A percentile compares a stretch with the other conserved stretches of the same genome.
Conservation (phyloP, 2,329 filamentous ascomycete genomes). For the Trichoderma arundinaceum region DNA sequence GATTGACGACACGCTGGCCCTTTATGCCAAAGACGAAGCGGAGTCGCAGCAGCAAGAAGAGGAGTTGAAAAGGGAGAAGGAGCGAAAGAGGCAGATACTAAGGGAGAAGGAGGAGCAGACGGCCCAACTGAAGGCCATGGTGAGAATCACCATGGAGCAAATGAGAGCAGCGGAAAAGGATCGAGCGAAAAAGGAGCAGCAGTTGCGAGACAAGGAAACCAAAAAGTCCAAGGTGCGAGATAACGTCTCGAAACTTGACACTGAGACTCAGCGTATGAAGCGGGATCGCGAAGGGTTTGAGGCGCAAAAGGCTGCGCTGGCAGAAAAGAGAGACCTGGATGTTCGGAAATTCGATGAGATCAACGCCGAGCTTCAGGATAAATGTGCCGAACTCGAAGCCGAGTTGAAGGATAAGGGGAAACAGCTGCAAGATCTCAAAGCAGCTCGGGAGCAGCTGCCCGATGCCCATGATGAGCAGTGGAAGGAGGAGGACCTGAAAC, state of each 20-base stretch:
- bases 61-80: slow-evolving; percentile 76
- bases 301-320: slow-evolving; percentile 57
- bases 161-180: slow-evolving; percentile 82
- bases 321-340: slow-evolving; percentile 58
- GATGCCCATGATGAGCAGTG: slow-evolving; percentile 65
- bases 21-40: slow-evolving; percentile 73
- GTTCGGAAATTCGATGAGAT: slow-evolving; percentile 59
- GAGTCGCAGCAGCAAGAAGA: slow-evolving; percentile 70
- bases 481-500: slow-evolving; percentile 56
- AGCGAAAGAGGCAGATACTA: slow-evolving; percentile 75
- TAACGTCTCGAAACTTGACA: slow-evolving; percentile 71
- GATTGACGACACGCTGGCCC: slow-evolving; percentile 75
- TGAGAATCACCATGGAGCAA: slow-evolving; percentile 77
- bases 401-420: slow-evolving; percentile 71
- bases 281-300: slow-evolving; percentile 61
- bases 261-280: slow-evolving; percentile 65
- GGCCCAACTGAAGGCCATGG: slow-evolving; percentile 79
- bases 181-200: slow-evolving; percentile 76
- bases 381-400: slow-evolving; percentile 69
- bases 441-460: slow-evolving; percentile 67
- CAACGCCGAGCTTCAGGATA: slow-evolving; percentile 67
- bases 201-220: slow-evolving; percentile 69
- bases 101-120: slow-evolving; percentile 93
- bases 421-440: slow-evolving; percentile 75
- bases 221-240: slow-evolving; percentile 74